Conservation (phyloP, 352 stramenopile genomes). For the Thalassiosira allenii region DNA sequence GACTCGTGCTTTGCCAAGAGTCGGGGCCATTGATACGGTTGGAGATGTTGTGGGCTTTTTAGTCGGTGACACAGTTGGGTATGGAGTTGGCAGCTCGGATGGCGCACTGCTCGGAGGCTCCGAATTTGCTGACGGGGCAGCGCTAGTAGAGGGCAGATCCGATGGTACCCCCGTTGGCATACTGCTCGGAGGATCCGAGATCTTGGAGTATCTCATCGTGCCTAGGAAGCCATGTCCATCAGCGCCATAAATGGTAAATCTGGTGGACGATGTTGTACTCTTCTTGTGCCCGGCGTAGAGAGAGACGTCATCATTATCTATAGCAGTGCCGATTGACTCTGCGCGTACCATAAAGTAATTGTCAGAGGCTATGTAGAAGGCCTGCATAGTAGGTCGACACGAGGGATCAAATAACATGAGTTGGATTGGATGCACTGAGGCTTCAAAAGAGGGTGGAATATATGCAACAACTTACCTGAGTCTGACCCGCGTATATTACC, state of each 20-base stretch:
- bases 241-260: too few relatives aligned
- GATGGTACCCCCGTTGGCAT: conserved; percentile 16
- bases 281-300: conserved; percentile 26
- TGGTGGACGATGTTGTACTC: background rate
- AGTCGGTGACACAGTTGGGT: conserved; percentile 7
- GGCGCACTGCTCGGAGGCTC: background rate
- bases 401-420: too few relatives aligned
- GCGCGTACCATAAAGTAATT: conserved; percentile 21
- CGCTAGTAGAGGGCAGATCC: background rate
- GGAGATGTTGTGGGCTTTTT: conserved; percentile 17
- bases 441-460: too few relatives aligned
- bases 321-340: conserved; percentile 4
- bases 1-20: conserved; percentile 14
- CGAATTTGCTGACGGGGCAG: background rate
- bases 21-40: conserved; percentile 14
- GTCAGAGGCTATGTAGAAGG: conserved; percentile 38
- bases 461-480: conserved; percentile 2
- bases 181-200: conserved; percentile 18
- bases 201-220: conserved; percentile 23
- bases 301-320: conserved; percentile 20
- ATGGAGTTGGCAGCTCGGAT: conserved; percentile 14
- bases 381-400: too few relatives aligned
- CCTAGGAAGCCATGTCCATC: conserved; percentile 26
- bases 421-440: too few relatives aligned
- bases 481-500: conserved; percentile 28